Evolutionary conservation across 78 protist species (phyloP).

Genomic region (Isochrysis galbana): DNA sequence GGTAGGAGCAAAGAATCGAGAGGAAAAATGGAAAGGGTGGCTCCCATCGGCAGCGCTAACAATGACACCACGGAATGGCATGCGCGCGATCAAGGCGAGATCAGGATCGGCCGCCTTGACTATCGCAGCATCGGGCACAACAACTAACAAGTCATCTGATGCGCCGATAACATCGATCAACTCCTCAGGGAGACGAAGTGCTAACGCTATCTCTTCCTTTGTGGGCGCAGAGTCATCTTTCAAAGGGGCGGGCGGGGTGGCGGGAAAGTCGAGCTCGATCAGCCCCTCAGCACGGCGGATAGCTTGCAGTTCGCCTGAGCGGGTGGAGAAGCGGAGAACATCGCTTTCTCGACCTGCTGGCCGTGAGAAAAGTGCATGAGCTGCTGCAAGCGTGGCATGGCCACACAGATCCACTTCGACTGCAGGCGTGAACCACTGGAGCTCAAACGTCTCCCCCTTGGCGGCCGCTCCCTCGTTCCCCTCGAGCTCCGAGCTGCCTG

Average conservation of each 20-base stretch:
- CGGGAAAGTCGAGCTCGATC: neutral
- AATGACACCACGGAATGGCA: neutral
- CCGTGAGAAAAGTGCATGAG: neutral
- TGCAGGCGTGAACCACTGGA: conserved; percentile 40
- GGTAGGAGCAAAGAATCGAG: conserved; percentile 32
- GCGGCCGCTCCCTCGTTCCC: neutral
- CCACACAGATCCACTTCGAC: conserved; percentile 32
- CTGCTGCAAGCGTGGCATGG: conserved; percentile 30
- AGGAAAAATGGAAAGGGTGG: neutral
- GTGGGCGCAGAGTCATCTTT: neutral
- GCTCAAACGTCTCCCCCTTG: neutral
- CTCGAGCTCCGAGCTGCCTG: neutral
- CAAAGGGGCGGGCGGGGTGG: neutral
- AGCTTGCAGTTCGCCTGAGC: neutral
- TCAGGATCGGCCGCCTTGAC: too few species aligned
- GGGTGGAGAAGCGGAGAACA: neutral
- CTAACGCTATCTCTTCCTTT: neutral
- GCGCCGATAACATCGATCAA: neutral
- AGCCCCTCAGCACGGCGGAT: neutral
- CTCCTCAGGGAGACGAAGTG: neutral
- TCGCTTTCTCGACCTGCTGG: neutral
- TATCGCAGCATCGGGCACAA: neutral
- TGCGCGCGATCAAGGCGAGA: too few species aligned
- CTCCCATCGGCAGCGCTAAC: neutral
- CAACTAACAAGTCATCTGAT: neutral